Evolutionary conservation across 345 rosid genomes (phyloP), one percentile per base, ranked within the genome.

Genomic region (Turritis glabra): DNA sequence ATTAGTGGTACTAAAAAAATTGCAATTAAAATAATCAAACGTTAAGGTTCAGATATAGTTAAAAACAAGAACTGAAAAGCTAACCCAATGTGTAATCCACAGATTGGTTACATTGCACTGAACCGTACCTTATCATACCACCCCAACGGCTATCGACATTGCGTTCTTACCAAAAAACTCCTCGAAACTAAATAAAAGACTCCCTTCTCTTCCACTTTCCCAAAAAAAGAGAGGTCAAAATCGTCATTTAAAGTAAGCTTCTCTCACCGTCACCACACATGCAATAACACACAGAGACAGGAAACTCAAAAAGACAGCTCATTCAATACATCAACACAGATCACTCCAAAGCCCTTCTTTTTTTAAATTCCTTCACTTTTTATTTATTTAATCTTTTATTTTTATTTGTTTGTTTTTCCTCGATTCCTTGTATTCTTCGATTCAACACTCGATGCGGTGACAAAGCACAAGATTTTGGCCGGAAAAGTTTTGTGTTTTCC

Each of bases 221-320:
- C n/a, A n/a, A 3, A 0, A 15, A 2, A 40, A 43, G 77, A n/a
- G n/a, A n/a, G 79, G 40, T 0, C n/a, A 51, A 52, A 30, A 12
- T 0, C 0, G 73, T 47, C 53, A 23, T 57, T 66, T 33, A 13
- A 8, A 0, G 3, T 21, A 15, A 13, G 11, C 26, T 52, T 7
- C n/a, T 27, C 57, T 35, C 73, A 74, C 73, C 73, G 62, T 67
- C 50, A 37, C 30, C 58, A 62, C 71, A 73, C 64, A 64, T 61
- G 69, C 76, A 14, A 63, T 38, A 8, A 51, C 62, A 64, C 59
- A 25, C 54, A 59, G 50, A 67, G 74, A 60, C 79, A 75, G 63
- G 13, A 76, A 76, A 76, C 79, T 76, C 69, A 37, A 66, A 58
- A 66, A 69, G 70, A 76, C 79, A 76, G 75, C 74, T 76, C 79